These are phyloP conservation scores for Phytopythium ostracodes DNA, from an alignment of 352 stramenopile species.

Conservation along the genomic window DNA sequence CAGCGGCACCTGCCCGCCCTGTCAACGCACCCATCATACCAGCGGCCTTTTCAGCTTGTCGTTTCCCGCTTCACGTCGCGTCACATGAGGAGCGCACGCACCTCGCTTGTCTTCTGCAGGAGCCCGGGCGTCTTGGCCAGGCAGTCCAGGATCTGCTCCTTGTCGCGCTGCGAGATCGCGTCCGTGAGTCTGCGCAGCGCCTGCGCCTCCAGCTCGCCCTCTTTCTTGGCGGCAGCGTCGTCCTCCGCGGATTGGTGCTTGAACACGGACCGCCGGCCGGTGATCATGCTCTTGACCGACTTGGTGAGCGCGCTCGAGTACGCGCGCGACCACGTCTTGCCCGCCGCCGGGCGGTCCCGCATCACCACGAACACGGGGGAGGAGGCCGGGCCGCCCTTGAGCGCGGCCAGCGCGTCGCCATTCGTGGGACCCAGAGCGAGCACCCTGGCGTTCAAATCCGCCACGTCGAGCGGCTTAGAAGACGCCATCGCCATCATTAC, in stretches of 20 bases:
- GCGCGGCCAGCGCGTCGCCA: not conserved
- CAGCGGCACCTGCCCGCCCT: conserved; percentile 45
- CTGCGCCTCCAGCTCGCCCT: conserved; percentile 18
- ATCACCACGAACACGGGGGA: not conserved
- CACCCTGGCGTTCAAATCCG: not conserved
- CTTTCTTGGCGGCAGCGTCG: conserved; percentile 6
- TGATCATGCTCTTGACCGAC: conserved; percentile 58
- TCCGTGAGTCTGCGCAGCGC: conserved; percentile 22
- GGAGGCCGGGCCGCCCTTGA: not conserved
- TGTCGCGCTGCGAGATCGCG: conserved; percentile 37
- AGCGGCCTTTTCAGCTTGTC: not conserved
- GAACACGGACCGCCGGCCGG: not conserved
- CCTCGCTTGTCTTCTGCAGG: conserved; percentile 24
- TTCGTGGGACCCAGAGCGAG: not conserved
- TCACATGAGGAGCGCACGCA: conserved; percentile 3
- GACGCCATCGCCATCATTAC: conserved; percentile 20
- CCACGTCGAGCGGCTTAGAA: conserved; percentile 7
- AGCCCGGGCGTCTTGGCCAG: conserved; percentile 27
- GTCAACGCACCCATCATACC: not conserved
- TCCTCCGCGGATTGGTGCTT: not conserved
- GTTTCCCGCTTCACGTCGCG: not conserved
- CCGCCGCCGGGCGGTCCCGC: conserved; percentile 1
- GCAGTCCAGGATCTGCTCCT: conserved; percentile 42
- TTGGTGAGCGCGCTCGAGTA: conserved; percentile 48
- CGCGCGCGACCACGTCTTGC: conserved; percentile 10